These are phyloP conservation scores for Corchorus capsularis DNA, from an alignment of 345 rosid genomes.

Conservation along the genomic window DNA sequence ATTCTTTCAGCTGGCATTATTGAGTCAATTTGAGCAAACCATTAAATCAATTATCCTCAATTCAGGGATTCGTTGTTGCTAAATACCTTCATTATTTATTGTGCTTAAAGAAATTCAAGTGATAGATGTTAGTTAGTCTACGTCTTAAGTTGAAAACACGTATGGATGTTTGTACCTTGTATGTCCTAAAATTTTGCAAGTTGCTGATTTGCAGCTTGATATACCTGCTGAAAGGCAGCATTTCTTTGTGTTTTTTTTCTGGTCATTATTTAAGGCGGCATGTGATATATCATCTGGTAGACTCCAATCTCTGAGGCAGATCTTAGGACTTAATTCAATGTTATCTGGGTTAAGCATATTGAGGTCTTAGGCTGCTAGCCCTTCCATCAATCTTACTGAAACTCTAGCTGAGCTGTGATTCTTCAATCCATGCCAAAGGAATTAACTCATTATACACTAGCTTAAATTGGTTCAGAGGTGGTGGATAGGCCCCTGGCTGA, in stretches of 20 bases:
- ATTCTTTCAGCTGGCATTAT: too few species aligned
- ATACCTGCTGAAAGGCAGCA: not conserved
- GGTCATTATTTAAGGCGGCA: not conserved
- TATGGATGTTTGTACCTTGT: not conserved
- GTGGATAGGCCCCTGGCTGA: not conserved
- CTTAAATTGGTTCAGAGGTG: slow-evolving; percentile 1
- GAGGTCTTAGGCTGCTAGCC: not conserved
- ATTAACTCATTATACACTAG: not conserved
- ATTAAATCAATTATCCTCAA: too few species aligned
- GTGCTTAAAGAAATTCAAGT: not conserved
- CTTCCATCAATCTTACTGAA: not conserved
- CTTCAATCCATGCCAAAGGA: slow-evolving; percentile 4
- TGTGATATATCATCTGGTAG: not conserved
- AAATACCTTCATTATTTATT: not conserved
- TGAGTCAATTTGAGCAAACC: too few species aligned
- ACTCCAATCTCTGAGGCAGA: too few species aligned
- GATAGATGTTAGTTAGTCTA: not conserved
- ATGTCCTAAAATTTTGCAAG: not conserved
- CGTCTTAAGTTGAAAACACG: not conserved
- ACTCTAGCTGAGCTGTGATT: slow-evolving; percentile 8
- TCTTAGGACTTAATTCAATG: not conserved
- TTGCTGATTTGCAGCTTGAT: not conserved
- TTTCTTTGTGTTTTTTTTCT: not conserved
- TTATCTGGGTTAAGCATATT: slow-evolving; percentile 6
- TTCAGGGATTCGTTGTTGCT: too few species aligned